These are phyloP conservation scores for Monilinia vaccinii-corymbosi DNA, from an alignment of 2,329 filamentous ascomycete genomes.

Conservation along the genomic window DNA sequence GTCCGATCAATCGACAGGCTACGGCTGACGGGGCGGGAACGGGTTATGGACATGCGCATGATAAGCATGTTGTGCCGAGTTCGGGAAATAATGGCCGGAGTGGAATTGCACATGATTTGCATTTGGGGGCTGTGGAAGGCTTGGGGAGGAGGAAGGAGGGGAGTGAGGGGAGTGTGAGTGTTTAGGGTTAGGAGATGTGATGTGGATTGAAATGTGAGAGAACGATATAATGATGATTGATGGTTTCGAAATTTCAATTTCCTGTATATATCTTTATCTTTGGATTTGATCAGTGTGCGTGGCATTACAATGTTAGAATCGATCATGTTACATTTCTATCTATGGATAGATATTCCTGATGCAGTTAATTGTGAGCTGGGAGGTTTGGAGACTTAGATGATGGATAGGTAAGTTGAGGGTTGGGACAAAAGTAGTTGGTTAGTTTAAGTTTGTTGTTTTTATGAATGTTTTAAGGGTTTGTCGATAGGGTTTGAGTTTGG, in stretches of 20 bases:
- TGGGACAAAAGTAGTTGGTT: too few relatives aligned
- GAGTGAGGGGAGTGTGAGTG: not conserved
- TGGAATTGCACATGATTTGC: slow-evolving; percentile 18
- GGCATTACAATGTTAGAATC: too few relatives aligned
- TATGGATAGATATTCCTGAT: too few relatives aligned
- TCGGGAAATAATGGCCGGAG: slow-evolving; percentile 15
- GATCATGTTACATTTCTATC: too few relatives aligned
- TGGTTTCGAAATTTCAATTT: not conserved
- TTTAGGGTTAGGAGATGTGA: not conserved
- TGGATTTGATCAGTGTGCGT: not conserved
- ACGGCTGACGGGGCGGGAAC: slow-evolving; percentile 15
- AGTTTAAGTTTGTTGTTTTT: too few relatives aligned
- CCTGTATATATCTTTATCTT: not conserved
- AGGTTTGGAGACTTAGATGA: too few relatives aligned
- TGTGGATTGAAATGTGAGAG: not conserved
- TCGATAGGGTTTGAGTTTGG: too few relatives aligned
- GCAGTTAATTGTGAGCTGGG: too few relatives aligned
- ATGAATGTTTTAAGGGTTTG: too few relatives aligned
- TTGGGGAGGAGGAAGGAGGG: slow-evolving; percentile 12
- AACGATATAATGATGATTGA: not conserved
- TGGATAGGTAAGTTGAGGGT: too few relatives aligned
- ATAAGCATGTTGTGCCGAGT: slow-evolving; percentile 8
- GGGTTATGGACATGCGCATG: slow-evolving; percentile 7
- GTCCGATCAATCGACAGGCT: slow-evolving; percentile 14
- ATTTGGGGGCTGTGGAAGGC: slow-evolving; percentile 12